Evolutionary conservation across 495 filamentous ascomycete genomes (phyloP), one percentile per base, ranked within the genome.

Genomic region (Penicillium desertorum): DNA sequence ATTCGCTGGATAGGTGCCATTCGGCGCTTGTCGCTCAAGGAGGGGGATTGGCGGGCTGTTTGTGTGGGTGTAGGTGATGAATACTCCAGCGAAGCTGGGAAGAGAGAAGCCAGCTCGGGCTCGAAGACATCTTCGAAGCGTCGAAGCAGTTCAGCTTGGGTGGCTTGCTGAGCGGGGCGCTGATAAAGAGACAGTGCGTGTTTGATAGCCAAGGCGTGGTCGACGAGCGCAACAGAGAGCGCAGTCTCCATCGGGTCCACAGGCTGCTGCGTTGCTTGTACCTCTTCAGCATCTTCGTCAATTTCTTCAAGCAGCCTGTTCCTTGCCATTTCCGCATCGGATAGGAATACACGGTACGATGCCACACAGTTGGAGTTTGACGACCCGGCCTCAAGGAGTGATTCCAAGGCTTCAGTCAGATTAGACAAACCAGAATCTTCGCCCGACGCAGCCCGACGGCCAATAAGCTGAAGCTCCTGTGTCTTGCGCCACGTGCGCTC

Each of bases 401-500:
- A 78, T 58, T 82, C 80, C 36, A 96, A 73, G 12, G 86, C 85
- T 59, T 93, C 90, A 4, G 89, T 83, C 49, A 96, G 78, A 27
- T 82, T 74, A 23, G 80, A 75, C 48, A 89, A 78, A 19, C 81
- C 80, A 10, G 79, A 76, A 50, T 86, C 84, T 44, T 94, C 90
- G 8, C 89, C 88, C 20, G 91, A 87, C 6, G 79, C 73, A n/a
- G 92, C 79, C 39, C 84, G 83, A 64, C 86, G 87, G 66, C 95
- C 91, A 9, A 96, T 71, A 11, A 80, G 62, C 10, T 82, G 75
- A 73, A 98, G 80, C 68, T 98, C 95, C 47, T 87, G 82, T 11
- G 93, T 94, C 78, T 97, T 97, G 50, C 91, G 83, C 65, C 88
- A 85, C 36, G 95, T 90, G n/a, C 93, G 83, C 68, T 97, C 93